Conservation (phyloP, 768 basidiomycete genomes). For the Lentinula edodes region DNA sequence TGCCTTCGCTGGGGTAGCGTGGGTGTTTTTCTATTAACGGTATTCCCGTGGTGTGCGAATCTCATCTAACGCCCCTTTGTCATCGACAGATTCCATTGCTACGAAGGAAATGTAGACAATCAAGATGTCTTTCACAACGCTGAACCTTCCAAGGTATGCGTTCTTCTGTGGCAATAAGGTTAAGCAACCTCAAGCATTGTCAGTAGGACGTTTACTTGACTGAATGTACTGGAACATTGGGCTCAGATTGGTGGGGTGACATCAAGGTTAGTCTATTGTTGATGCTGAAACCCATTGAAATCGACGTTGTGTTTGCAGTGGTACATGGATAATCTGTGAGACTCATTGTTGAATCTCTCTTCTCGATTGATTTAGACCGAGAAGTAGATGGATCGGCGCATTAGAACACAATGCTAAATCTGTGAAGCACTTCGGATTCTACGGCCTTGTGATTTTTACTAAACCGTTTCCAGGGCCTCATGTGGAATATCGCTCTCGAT, state of each 20-base stretch:
- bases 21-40: slow-evolving; percentile 26
- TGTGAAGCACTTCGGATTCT: slow-evolving; percentile 12
- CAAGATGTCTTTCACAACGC: slow-evolving; percentile 37
- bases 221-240: slow-evolving; percentile 42
- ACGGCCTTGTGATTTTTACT: background rate
- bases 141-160: slow-evolving; percentile 35
- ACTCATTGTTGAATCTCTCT: background rate
- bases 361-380: background rate
- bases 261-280: slow-evolving; percentile 33
- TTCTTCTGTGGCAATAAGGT: background rate
- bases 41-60: slow-evolving; percentile 17
- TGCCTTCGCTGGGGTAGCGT: slow-evolving; percentile 38
- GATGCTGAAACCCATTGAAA: background rate
- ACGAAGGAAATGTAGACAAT: slow-evolving; percentile 24
- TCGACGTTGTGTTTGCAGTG: slow-evolving; percentile 23
- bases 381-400: slow-evolving; percentile 34
- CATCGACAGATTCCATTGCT: slow-evolving; percentile 9
- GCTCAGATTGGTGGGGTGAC: slow-evolving; percentile 50
- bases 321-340: slow-evolving; percentile 47
- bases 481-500: slow-evolving; percentile 48
- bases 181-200: background rate
- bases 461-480: slow-evolving; percentile 31
- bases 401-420: slow-evolving; percentile 20
- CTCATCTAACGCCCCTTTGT: background rate
- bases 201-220: slow-evolving; percentile 17